These are phyloP conservation scores for Vitis rupestris DNA, from an alignment of 164 flowering plant species.

Conservation along the genomic window DNA sequence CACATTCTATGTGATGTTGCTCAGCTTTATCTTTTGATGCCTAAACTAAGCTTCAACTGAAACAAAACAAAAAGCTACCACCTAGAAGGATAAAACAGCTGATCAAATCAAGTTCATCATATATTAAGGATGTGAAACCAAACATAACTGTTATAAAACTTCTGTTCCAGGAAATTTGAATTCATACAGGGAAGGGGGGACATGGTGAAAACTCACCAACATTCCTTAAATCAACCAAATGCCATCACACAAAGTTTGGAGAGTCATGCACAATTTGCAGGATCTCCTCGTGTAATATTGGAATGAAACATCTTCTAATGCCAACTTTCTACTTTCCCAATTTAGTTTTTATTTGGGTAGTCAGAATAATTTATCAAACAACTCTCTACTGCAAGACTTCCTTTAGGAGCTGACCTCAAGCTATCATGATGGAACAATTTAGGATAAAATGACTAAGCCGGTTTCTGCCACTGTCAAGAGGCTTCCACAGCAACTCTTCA, in stretches of 20 bases:
- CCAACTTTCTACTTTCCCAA: neutral
- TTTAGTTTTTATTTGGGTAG: neutral
- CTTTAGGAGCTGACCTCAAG: conserved; percentile 24
- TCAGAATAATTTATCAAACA: neutral
- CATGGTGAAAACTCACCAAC: neutral
- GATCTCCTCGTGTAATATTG: too few species aligned
- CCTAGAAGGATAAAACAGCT: too few species aligned
- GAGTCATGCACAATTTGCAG: too few species aligned
- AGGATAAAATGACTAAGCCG: conserved; percentile 52
- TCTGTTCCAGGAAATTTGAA: neutral
- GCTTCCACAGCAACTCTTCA: conserved; percentile 45
- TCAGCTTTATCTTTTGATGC: too few species aligned
- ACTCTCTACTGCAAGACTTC: neutral
- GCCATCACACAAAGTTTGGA: neutral
- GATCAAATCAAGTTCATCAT: too few species aligned
- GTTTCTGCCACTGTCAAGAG: conserved; percentile 32
- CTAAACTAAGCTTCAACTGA: too few species aligned
- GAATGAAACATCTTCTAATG: neutral
- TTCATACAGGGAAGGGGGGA: neutral
- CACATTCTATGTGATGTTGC: too few species aligned
- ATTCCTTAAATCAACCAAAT: neutral
- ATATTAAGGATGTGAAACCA: too few species aligned
- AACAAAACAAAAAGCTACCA: too few species aligned
- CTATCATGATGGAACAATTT: conserved; percentile 78
- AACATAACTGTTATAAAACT: neutral